Percentiles rank a stretch among this genome's conserved stretches.
Evolutionary conservation across 192 early-diverging fungal species (phyloP).

Genomic region (Umbelopsis vinacea): DNA sequence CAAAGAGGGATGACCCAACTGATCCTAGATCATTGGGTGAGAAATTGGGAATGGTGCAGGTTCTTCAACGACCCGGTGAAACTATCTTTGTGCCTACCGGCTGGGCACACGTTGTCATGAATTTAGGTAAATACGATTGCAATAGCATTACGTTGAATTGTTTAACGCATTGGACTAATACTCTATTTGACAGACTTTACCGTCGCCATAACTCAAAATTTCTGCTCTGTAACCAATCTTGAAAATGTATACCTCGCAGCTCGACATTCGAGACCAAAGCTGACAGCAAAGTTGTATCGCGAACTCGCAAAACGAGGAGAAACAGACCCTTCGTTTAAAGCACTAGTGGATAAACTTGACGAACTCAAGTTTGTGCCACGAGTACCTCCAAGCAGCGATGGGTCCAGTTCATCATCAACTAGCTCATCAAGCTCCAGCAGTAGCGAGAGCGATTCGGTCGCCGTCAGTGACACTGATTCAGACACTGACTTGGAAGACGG

Average conservation of each 20-base stretch:
- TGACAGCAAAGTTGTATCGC: constrained; percentile 50
- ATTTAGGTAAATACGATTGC: constrained; percentile 59
- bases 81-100: constrained; percentile 84
- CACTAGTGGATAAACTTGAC: constrained; percentile 45
- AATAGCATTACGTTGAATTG: neutral
- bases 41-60: constrained; percentile 68
- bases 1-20: constrained; percentile 27
- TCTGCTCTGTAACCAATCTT: constrained; percentile 66
- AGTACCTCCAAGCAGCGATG: constrained; percentile 48
- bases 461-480: constrained; percentile 44
- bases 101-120: constrained; percentile 82
- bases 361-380: constrained; percentile 47
- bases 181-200: constrained; percentile 57
- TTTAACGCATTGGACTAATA: neutral
- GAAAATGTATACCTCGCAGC: constrained; percentile 73
- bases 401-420: constrained; percentile 34
- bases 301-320: constrained; percentile 44
- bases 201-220: constrained; percentile 83
- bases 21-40: constrained; percentile 56
- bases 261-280: constrained; percentile 56
- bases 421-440: constrained; percentile 21
- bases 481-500: constrained; percentile 55
- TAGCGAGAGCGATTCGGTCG: constrained; percentile 11
- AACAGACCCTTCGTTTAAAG: constrained; percentile 40
- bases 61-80: constrained; percentile 75